Base-by-base conservation (phyloP, 805 yeast species). In the Kazachstania viticola region DNA sequence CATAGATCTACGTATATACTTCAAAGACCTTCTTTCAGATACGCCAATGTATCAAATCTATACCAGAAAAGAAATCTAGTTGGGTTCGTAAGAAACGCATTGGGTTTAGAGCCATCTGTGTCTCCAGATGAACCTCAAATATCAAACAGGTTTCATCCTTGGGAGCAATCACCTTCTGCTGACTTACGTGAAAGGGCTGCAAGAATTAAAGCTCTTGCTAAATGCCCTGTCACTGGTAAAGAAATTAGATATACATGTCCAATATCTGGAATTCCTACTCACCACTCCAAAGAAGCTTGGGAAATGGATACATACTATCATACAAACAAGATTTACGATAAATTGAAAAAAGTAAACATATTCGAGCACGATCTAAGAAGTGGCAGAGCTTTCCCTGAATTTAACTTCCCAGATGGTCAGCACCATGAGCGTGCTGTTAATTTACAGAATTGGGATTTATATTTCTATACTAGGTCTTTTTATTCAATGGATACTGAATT, bases 401-500 rank as follows among this genome's bases (percentile, higher is more conserved):
- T 91, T 52, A 93, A 85, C 48, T 85, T 91, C 61, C 97, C 99
- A 5, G 73, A 72, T 4, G 69, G 65, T 11, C 94, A 82, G 56
- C 80, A 75, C 33, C 65, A 64, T 32, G 96, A 88, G 52, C 75
- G 76, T 40, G 61, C 70, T 35, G 75, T 85, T 38, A 85, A 84
- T 54, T 71, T 84, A 51, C 65, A 75, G 32, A 76, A 72, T 54
- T 91, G 99, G 99, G 97, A 91, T 58, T 66, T 91, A 9, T 88
- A 73, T 49, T 79, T 91, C 52, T 91, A 88, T 57, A 88, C 98
- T 0, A 71, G 99, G 55, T 80, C 79, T 47, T 91, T 83, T 56
- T 79, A 75, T 48, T 88, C 96, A 5, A 88, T 91, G 97, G 95
- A 91, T 58, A 81, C 95, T 3, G 96, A 87, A 58, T 91, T 84